Conservation (phyloP, 495 filamentous ascomycete species). For the Xylaria longipes region DNA sequence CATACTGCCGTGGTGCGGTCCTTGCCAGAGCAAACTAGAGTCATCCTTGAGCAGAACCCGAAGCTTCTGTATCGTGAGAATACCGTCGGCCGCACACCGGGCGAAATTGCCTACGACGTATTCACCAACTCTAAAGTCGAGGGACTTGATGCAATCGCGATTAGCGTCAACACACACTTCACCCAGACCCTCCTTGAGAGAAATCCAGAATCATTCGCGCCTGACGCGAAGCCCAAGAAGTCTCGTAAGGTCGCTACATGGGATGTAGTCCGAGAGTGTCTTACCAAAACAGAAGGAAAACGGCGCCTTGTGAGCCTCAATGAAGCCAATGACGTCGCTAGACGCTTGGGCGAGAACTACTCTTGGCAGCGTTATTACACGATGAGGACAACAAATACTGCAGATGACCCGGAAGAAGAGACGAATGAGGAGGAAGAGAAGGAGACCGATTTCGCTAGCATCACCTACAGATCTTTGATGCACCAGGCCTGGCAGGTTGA, state of each 20-base stretch:
- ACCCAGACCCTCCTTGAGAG: conserved; percentile 17
- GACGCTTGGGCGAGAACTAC: conserved; percentile 58
- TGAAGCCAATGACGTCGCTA: conserved; percentile 77
- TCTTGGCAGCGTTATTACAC: conserved; percentile 34
- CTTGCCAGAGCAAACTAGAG: conserved; percentile 45
- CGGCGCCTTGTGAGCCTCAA: conserved; percentile 69
- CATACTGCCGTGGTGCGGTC: conserved; percentile 60
- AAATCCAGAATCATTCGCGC: conserved; percentile 18
- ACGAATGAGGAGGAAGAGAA: conserved; percentile 21
- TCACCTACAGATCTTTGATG: not conserved
- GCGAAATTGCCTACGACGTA: conserved; percentile 65
- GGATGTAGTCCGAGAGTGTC: conserved; percentile 39
- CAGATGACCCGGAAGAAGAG: conserved; percentile 28
- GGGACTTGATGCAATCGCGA: not conserved
- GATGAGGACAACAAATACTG: not conserved
- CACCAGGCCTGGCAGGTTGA: conserved; percentile 14
- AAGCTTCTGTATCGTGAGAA: conserved; percentile 70
- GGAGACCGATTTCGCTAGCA: conserved; percentile 28
- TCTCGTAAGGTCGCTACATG: conserved; percentile 37
- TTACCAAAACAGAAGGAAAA: conserved; percentile 46
- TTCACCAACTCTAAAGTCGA: conserved; percentile 48
- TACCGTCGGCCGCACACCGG: conserved; percentile 70
- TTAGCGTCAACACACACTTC: not conserved
- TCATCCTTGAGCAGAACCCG: conserved; percentile 62
- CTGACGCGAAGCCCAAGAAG: conserved; percentile 19